phyloP scores from a whole-genome alignment of 2,329 filamentous ascomycete species.

The Drechslera avenae region DNA sequence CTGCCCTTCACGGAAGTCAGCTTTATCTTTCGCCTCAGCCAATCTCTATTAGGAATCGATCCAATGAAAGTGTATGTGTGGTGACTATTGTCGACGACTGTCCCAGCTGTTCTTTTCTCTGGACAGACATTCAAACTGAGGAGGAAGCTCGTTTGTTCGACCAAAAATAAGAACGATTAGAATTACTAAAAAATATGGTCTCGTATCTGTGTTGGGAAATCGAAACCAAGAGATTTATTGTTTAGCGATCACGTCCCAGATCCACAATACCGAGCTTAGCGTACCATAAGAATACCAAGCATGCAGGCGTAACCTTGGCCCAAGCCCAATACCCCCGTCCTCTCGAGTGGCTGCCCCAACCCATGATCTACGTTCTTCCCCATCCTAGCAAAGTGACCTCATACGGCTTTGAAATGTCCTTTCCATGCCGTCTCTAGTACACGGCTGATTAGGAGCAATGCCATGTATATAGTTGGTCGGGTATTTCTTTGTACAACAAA shows the following conservation, averaged over 20 bases:
- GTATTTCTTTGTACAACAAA: too few species aligned
- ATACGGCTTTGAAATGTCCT: slow-evolving; percentile 26
- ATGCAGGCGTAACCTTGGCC: slow-evolving; percentile 19
- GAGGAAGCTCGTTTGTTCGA: background rate
- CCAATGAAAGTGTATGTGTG: slow-evolving; percentile 7
- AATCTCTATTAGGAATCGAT: slow-evolving; percentile 14
- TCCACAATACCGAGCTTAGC: slow-evolving; percentile 11
- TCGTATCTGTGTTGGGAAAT: too few species aligned
- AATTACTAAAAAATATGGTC: too few species aligned
- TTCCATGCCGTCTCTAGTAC: background rate
- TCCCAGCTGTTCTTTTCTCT: too few species aligned
- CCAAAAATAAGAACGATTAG: too few species aligned
- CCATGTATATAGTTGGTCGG: too few species aligned
- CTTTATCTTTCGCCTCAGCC: slow-evolving; percentile 31
- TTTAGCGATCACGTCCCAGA: slow-evolving; percentile 4
- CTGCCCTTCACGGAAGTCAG: slow-evolving; percentile 23
- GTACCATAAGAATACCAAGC: slow-evolving; percentile 23
- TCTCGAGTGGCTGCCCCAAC: slow-evolving; percentile 21
- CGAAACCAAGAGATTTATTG: background rate
- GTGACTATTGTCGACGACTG: too few species aligned
- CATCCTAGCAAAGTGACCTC: slow-evolving; percentile 38
- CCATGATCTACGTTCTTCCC: slow-evolving; percentile 14
- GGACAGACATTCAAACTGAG: too few species aligned
- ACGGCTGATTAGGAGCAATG: background rate
- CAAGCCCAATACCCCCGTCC: slow-evolving; percentile 20